Evolutionary conservation across 129 eudicot species (phyloP).

Genomic region (Flaveria robusta): DNA sequence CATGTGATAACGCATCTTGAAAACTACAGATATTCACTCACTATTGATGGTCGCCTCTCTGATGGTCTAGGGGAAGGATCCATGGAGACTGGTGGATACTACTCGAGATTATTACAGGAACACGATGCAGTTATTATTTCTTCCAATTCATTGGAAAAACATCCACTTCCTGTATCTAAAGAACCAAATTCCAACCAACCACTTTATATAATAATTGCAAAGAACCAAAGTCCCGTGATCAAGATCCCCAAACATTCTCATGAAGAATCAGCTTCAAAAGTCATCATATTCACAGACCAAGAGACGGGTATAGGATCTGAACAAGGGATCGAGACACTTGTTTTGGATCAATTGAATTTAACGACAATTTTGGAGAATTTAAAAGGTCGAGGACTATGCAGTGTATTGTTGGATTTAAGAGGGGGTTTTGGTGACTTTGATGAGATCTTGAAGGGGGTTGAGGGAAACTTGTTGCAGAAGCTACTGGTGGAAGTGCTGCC

Average conservation of each 20-base stretch:
- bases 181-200: constrained; percentile 94
- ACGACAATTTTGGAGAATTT: constrained; percentile 64
- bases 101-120: constrained; percentile 76
- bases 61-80: constrained; percentile 64
- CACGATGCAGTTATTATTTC: constrained; percentile 74
- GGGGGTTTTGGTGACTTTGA: constrained; percentile 57
- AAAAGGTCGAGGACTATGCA: constrained; percentile 62
- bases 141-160: constrained; percentile 38
- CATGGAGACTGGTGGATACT: constrained; percentile 74
- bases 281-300: constrained; percentile 51
- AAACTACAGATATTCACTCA: constrained; percentile 73
- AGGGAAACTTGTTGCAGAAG: constrained; percentile 68
- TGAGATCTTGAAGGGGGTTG: constrained; percentile 67
- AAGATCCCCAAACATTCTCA: constrained; percentile 27
- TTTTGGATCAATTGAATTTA: constrained; percentile 51
- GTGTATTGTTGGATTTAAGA: constrained; percentile 72
- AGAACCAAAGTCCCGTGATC: constrained; percentile 39
- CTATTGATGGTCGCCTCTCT: constrained; percentile 54
- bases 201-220: constrained; percentile 54
- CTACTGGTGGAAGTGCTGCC: constrained; percentile 77
- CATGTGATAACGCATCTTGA: constrained; percentile 19
- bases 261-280: constrained; percentile 46
- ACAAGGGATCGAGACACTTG: constrained; percentile 55
- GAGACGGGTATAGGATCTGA: constrained; percentile 35
- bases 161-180: constrained; percentile 51